A percentile compares a stretch with the other conserved stretches of the same genome.
Evolutionary conservation across 371 early-diverging fungal genomes (phyloP).

Genomic region (Saksenaea vasiformis): DNA sequence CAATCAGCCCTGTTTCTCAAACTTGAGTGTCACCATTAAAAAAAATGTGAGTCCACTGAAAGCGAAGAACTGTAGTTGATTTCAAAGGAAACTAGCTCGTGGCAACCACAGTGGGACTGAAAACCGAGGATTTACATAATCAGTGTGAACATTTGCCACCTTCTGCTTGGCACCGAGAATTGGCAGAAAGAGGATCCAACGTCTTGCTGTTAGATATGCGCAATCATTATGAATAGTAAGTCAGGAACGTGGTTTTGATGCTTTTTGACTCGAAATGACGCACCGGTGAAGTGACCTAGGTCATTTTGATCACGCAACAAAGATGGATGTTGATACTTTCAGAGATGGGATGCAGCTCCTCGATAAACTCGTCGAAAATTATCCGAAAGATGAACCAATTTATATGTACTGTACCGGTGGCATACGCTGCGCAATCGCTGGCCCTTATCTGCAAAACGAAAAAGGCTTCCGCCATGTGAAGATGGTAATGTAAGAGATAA

Average conservation of each 20-base stretch:
- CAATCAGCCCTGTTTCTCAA: slow-evolving; percentile 53
- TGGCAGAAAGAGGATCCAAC: slow-evolving; percentile 32
- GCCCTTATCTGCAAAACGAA: slow-evolving; percentile 61
- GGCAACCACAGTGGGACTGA: slow-evolving; percentile 51
- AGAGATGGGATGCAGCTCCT: slow-evolving; percentile 57
- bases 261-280: neutral
- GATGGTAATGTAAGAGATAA: slow-evolving; percentile 37
- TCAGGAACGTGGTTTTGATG: neutral
- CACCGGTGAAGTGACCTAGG: slow-evolving; percentile 57
- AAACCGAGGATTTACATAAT: slow-evolving; percentile 50
- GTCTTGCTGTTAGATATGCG: slow-evolving; percentile 74
- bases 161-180: slow-evolving; percentile 64
- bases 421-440: slow-evolving; percentile 78
- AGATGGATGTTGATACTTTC: slow-evolving; percentile 77
- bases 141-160: slow-evolving; percentile 66
- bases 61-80: neutral
- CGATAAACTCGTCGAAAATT: slow-evolving; percentile 20
- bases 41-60: slow-evolving; percentile 44
- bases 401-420: slow-evolving; percentile 89
- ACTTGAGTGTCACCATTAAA: slow-evolving; percentile 63
- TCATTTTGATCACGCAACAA: slow-evolving; percentile 64
- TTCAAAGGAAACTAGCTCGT: slow-evolving; percentile 36
- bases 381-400: slow-evolving; percentile 53
- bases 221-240: slow-evolving; percentile 76
- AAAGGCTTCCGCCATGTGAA: slow-evolving; percentile 70